Evolutionary conservation across 192 early-diverging fungal species (phyloP), one percentile per base, ranked within the genome.

Genomic region (Gonapodya prolifera): DNA sequence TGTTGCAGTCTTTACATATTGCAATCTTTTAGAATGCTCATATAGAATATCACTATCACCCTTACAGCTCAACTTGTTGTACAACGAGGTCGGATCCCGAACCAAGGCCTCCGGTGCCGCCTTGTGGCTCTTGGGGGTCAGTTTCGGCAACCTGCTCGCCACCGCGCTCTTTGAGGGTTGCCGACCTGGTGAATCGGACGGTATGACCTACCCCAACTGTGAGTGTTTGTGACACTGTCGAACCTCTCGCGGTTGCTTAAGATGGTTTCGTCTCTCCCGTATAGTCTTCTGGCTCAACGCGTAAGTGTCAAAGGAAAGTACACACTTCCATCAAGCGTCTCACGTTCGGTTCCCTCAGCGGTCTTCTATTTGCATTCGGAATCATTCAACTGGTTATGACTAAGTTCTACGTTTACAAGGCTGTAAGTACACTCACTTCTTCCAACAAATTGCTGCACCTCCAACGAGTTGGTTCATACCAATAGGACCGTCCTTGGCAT

Each of bases 21-120:
- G n/a, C n/a, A n/a, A n/a, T n/a, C n/a, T n/a, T n/a, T n/a, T n/a
- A n/a, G n/a, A n/a, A n/a, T n/a, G n/a, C n/a, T n/a, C n/a, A n/a
- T n/a, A n/a, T n/a, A n/a, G n/a, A n/a, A n/a, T n/a, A n/a, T n/a
- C n/a, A n/a, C n/a, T n/a, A n/a, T n/a, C n/a, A n/a, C n/a, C 45
- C 8, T 16, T 61, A 61, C 8, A 61, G 76, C 82, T 89, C 77
- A 87, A 91, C 82, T 88, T 91, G 77, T 83, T 83, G 33, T 91
- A 91, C 83, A 84, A 81, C 33, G 84, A 91, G 77, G 84, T 90
- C 70, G 90, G 90, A 80, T 86, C 84, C 75, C 83, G 84, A 36
- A 89, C 84, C 76, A 87, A 88, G 76, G 84, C 89, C 30, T 82
- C 83, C 29, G 86, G 83, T 28, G 79, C 83, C 1, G 84, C 87